Base-by-base conservation (phyloP, 2,329 filamentous ascomycete genomes). In the Phyllosticta capitalensis region DNA sequence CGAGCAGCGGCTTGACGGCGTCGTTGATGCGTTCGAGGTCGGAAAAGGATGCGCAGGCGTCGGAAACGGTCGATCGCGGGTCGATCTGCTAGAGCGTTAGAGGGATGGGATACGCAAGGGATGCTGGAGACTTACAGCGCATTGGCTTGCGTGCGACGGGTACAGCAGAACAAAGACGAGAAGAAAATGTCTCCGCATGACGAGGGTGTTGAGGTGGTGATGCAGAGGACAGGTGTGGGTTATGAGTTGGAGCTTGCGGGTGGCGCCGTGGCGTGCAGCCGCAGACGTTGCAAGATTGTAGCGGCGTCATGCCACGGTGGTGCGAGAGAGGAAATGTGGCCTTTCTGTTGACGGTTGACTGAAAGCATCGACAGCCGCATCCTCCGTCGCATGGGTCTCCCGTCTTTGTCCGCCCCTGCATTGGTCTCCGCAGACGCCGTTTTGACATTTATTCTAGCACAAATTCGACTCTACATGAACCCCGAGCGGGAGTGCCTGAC, bases 21-120 rank as follows among this genome's bases (percentile, higher is more conserved):
- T 80, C 75, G 75, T 97, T 99, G 58, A 99, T 80, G 49, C 80
- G 78, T 70, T 99, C 92, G 73, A 99, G 87, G 45, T 90, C 91
- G 59, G 87, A 86, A 75, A 95, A 99, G 59, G 92, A 96, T 63
- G 90, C 90, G 76, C 94, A 97, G 54, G 94, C 91, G 73, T 99
- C 94, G 51, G 88, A 89, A 45, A 99, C 91, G 68, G 94, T 95
- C 62, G 90, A 84, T 65, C 87, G 86, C 19, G 92, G 90, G 50
- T 94, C 90, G 67, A 96, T 89, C 90, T 96, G 79, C 9, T 10
- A 1, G 19, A 14, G 33, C 26, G 28, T 52, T 3, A 51, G 50
- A 5, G 5, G n/a, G n/a, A 12, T 12, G 24, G 17, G 5, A n/a
- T 56, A 17, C 10, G 4, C 21, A 20, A 1, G 5, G 20, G 24